Evolutionary conservation across 495 filamentous ascomycete genomes (phyloP).

Genomic region (Daldinia grandis): DNA sequence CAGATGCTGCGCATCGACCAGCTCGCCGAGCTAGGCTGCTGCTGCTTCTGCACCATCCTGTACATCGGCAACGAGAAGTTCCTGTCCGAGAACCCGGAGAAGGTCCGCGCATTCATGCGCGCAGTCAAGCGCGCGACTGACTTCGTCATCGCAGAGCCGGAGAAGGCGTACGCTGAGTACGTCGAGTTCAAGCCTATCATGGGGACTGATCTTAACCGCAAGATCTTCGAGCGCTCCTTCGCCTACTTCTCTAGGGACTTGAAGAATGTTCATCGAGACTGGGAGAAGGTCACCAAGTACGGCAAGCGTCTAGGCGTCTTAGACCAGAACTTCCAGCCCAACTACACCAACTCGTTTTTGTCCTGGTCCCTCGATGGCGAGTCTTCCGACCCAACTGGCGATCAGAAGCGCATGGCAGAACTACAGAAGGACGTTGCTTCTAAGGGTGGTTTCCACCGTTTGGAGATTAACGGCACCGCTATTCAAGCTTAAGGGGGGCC

Average conservation of each 20-base stretch:
- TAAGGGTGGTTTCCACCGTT: constrained; percentile 58
- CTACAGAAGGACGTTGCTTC: constrained; percentile 66
- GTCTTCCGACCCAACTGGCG: constrained; percentile 67
- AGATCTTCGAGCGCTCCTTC: constrained; percentile 77
- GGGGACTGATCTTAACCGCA: constrained; percentile 69
- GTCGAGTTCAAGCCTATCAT: constrained; percentile 73
- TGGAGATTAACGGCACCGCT: constrained; percentile 25
- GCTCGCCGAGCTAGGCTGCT: constrained; percentile 75
- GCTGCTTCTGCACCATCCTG: constrained; percentile 78
- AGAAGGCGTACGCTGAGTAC: constrained; percentile 67
- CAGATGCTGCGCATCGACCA: constrained; percentile 79
- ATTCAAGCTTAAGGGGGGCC: constrained; percentile 18
- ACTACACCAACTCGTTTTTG: constrained; percentile 73
- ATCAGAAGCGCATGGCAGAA: constrained; percentile 71
- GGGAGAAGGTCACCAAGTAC: constrained; percentile 74
- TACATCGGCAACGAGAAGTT: constrained; percentile 74
- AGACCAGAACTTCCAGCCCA: constrained; percentile 63
- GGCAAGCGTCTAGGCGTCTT: constrained; percentile 72
- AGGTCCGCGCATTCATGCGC: constrained; percentile 67
- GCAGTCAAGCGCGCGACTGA: constrained; percentile 73
- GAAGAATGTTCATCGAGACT: constrained; percentile 75
- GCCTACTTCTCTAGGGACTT: constrained; percentile 75
- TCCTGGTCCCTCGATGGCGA: constrained; percentile 68
- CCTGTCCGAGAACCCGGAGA: constrained; percentile 65
- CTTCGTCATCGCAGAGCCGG: constrained; percentile 68